Evolutionary conservation across 495 filamentous ascomycete genomes (phyloP).

Genomic region (Podospora australis): DNA sequence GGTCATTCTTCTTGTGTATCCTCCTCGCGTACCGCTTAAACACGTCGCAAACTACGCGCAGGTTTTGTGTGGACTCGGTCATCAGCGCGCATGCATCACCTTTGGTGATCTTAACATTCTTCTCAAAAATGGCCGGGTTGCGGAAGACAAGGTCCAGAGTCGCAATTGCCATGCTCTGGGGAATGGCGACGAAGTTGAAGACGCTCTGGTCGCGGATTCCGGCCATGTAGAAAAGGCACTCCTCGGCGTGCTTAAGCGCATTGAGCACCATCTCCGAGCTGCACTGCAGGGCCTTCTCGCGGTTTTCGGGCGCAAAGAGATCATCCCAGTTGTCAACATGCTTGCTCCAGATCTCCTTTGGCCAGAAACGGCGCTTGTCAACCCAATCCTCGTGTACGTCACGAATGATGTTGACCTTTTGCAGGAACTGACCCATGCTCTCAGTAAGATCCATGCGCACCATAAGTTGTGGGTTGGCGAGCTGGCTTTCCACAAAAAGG

Average conservation of each 20-base stretch:
- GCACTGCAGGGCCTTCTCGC: slow-evolving; percentile 75
- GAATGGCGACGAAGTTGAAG: slow-evolving; percentile 99
- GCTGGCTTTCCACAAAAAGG: slow-evolving; percentile 80
- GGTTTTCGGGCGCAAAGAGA: slow-evolving; percentile 74
- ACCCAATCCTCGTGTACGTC: slow-evolving; percentile 86
- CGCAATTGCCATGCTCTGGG: slow-evolving; percentile 97
- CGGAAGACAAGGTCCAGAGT: slow-evolving; percentile 88
- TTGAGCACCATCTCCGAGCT: slow-evolving; percentile 93
- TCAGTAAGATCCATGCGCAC: slow-evolving; percentile 75
- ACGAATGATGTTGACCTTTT: slow-evolving; percentile 98
- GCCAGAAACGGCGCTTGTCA: slow-evolving; percentile 87
- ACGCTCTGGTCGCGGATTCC: slow-evolving; percentile 93
- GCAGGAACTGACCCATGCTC: slow-evolving; percentile 93
- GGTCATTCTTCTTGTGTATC: slow-evolving; percentile 93
- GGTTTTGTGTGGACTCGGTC: slow-evolving; percentile 85
- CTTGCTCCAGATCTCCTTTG: slow-evolving; percentile 92
- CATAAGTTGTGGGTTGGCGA: slow-evolving; percentile 79
- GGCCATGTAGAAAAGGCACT: slow-evolving; percentile 96
- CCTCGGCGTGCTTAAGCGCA: slow-evolving; percentile 77
- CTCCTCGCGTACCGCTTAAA: slow-evolving; percentile 69
- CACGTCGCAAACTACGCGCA: slow-evolving; percentile 67
- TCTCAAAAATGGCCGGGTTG: slow-evolving; percentile 80
- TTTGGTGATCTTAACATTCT: slow-evolving; percentile 93
- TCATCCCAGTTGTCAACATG: slow-evolving; percentile 85
- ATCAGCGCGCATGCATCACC: slow-evolving; percentile 88